These are phyloP conservation scores for Incumbomyces delicatus DNA, from an alignment of 2,329 filamentous ascomycete genomes.

Conservation along the genomic window DNA sequence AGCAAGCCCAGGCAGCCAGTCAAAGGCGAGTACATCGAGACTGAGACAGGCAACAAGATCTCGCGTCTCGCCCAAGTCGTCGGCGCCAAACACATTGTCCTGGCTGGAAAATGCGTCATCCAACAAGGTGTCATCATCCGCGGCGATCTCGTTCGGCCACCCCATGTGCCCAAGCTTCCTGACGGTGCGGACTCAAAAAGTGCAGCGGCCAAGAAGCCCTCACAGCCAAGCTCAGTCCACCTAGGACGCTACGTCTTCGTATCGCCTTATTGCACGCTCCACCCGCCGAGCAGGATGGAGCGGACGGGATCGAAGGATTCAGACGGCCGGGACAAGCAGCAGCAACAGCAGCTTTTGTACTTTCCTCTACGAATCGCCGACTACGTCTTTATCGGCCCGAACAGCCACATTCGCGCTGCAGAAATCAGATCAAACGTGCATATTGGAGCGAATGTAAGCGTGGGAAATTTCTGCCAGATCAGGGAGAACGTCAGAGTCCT, in stretches of 20 bases:
- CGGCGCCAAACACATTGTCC: constrained; percentile 94
- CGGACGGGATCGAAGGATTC: constrained; percentile 41
- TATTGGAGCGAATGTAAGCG: constrained; percentile 65
- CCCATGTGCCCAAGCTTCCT: constrained; percentile 35
- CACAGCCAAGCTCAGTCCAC: constrained; percentile 51
- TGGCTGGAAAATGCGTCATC: constrained; percentile 91
- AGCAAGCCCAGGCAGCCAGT: constrained; percentile 48
- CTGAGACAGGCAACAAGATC: constrained; percentile 97
- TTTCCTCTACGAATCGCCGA: constrained; percentile 89
- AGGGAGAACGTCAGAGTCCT: constrained; percentile 88
- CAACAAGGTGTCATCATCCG: constrained; percentile 91
- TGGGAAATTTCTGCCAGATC: constrained; percentile 81
- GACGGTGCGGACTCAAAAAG: constrained; percentile 29
- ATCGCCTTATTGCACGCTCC: constrained; percentile 64
- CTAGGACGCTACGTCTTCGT: constrained; percentile 91
- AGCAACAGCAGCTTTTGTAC: constrained; percentile 52
- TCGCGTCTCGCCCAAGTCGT: constrained; percentile 84
- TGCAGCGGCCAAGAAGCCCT: constrained; percentile 22
- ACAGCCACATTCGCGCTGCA: constrained; percentile 70
- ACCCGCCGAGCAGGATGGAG: constrained; percentile 73
- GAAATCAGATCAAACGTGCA: constrained; percentile 76
- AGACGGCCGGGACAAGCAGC: not conserved
- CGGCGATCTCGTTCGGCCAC: constrained; percentile 64
- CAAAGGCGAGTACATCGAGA: constrained; percentile 95
- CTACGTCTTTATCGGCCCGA: constrained; percentile 78